Percentiles rank a stretch among this genome's conserved stretches.
Conservation (phyloP, 2,329 filamentous ascomycete genomes). For the Exserohilum rostratum region DNA sequence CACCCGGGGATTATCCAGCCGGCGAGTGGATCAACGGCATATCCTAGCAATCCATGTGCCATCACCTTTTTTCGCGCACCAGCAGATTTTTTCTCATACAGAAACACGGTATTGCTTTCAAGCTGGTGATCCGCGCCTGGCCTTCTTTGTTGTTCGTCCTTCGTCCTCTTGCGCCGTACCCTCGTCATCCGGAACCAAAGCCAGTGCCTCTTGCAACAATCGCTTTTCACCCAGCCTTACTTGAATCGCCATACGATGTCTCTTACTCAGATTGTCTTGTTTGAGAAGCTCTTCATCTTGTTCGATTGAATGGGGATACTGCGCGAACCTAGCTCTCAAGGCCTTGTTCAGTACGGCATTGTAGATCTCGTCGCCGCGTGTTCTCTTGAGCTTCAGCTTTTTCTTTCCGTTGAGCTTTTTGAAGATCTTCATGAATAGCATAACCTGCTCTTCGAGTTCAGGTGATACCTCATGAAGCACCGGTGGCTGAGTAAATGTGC, state of each 20-base stretch:
- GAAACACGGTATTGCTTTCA: neutral
- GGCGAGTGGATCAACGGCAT: too few relatives aligned
- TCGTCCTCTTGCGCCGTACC: neutral
- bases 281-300: conserved; percentile 22
- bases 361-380: conserved; percentile 15
- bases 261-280: conserved; percentile 9
- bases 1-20: too few relatives aligned
- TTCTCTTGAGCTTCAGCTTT: conserved; percentile 20
- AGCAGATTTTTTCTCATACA: too few relatives aligned
- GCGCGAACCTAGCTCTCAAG: conserved; percentile 18
- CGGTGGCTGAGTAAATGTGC: conserved; percentile 15
- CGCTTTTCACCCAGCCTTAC: conserved; percentile 29
- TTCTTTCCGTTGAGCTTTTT: conserved; percentile 16
- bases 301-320: conserved; percentile 19
- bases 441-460: conserved; percentile 28
- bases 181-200: neutral
- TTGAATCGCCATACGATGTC: conserved; percentile 26
- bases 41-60: too few relatives aligned
- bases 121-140: neutral
- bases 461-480: conserved; percentile 18
- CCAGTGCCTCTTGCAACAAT: conserved; percentile 23
- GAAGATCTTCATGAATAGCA: conserved; percentile 18
- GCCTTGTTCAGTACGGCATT: conserved; percentile 13
- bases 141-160: neutral
- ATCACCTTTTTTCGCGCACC: too few relatives aligned